Percentiles rank a stretch among this genome's conserved stretches.
phyloP scores from a whole-genome alignment of 1,284 basidiomycete genomes.

The Xanthoconium separans region DNA sequence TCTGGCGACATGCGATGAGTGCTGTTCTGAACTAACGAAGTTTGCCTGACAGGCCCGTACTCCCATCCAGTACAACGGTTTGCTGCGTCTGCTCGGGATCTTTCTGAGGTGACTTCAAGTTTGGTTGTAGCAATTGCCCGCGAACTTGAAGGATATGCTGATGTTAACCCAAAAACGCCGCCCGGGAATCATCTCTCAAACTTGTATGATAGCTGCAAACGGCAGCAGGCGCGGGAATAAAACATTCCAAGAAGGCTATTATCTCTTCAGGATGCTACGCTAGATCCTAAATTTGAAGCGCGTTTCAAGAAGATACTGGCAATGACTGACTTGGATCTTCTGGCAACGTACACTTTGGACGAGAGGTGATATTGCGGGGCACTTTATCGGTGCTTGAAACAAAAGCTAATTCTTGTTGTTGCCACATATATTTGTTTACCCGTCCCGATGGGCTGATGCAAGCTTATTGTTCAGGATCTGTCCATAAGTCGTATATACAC shows the following conservation, averaged over 20 bases:
- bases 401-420: neutral
- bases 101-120: slow-evolving; percentile 98
- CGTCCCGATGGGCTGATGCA: slow-evolving; percentile 75
- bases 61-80: slow-evolving; percentile 93
- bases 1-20: slow-evolving; percentile 88
- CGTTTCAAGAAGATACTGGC: slow-evolving; percentile 94
- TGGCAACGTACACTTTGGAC: slow-evolving; percentile 93
- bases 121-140: slow-evolving; percentile 29
- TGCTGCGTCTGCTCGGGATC: slow-evolving; percentile 93
- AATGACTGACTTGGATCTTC: slow-evolving; percentile 91
- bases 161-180: slow-evolving; percentile 75
- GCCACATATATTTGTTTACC: neutral
- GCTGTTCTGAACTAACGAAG: slow-evolving; percentile 59
- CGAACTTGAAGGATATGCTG: neutral
- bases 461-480: slow-evolving; percentile 68
- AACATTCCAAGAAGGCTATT: slow-evolving; percentile 84
- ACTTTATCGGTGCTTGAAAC: slow-evolving; percentile 56
- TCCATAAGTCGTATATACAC: neutral
- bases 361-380: slow-evolving; percentile 83
- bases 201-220: slow-evolving; percentile 77
- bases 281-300: slow-evolving; percentile 94
- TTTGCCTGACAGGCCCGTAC: slow-evolving; percentile 77
- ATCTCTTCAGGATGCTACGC: neutral
- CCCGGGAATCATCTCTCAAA: slow-evolving; percentile 8
- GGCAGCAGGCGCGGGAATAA: slow-evolving; percentile 95